Evolutionary conservation across 2,329 filamentous ascomycete species (phyloP).

Genomic region (Mycosphaerelloides madeirae): DNA sequence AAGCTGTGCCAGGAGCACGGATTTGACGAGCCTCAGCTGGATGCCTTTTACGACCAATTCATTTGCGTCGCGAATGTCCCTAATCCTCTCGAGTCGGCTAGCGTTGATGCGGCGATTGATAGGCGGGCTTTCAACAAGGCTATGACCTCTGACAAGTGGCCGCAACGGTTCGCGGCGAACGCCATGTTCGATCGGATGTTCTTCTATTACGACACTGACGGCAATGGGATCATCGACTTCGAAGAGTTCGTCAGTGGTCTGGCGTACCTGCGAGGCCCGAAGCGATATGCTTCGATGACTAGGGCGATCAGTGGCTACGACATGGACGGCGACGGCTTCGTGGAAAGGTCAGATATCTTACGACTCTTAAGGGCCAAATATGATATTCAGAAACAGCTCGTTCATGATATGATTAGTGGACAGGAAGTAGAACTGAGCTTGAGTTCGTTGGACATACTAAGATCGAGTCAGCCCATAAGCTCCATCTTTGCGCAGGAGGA

Average conservation of each 20-base stretch:
- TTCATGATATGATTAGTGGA: conserved; percentile 71
- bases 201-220: conserved; percentile 88
- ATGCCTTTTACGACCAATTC: conserved; percentile 96
- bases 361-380: conserved; percentile 92
- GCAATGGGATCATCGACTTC: conserved; percentile 84
- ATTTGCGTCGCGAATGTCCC: conserved; percentile 85
- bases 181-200: conserved; percentile 96
- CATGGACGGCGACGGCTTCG: conserved; percentile 79
- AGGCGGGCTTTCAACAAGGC: conserved; percentile 88
- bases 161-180: conserved; percentile 77
- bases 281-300: conserved; percentile 60
- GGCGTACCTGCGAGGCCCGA: conserved; percentile 57
- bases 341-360: conserved; percentile 80
- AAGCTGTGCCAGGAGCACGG: conserved; percentile 47
- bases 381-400: conserved; percentile 82
- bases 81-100: conserved; percentile 74
- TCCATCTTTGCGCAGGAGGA: conserved; percentile 40
- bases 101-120: conserved; percentile 78
- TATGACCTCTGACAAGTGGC: conserved; percentile 56
- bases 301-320: conserved; percentile 87
- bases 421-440: conserved; percentile 69
- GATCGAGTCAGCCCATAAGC: conserved; percentile 44
- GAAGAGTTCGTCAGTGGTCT: conserved; percentile 84
- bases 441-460: conserved; percentile 36
- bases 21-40: conserved; percentile 77